phyloP scores from a whole-genome alignment of 805 yeast genomes.

The Cyberlindnera veronae region DNA sequence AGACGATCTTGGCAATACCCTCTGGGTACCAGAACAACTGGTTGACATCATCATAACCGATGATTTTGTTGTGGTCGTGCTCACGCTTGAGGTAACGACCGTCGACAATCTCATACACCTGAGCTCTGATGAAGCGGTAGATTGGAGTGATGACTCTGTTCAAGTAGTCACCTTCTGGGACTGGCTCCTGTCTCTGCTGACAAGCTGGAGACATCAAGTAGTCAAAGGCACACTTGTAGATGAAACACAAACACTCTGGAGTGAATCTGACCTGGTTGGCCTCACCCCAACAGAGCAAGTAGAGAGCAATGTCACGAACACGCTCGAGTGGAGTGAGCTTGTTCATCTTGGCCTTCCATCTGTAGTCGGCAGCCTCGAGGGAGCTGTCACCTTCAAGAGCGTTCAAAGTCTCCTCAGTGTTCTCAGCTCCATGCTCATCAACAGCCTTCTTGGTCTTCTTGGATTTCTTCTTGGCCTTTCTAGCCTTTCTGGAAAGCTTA shows the following conservation, averaged over 20 bases:
- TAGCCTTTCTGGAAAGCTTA: constrained; percentile 71
- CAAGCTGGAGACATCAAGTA: constrained; percentile 86
- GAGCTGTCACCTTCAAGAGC: constrained; percentile 83
- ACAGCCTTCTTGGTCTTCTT: constrained; percentile 71
- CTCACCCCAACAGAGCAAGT: constrained; percentile 83
- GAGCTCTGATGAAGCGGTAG: constrained; percentile 73
- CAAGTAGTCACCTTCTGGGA: constrained; percentile 85
- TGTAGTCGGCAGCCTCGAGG: constrained; percentile 72
- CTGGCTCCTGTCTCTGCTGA: constrained; percentile 80
- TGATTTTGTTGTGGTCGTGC: constrained; percentile 73
- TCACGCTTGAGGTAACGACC: constrained; percentile 85
- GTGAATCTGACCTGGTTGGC: constrained; percentile 94
- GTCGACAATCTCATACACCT: constrained; percentile 76
- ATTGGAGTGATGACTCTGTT: constrained; percentile 91
- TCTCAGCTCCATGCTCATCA: constrained; percentile 57
- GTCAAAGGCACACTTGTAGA: constrained; percentile 92
- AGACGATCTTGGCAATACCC: constrained; percentile 88
- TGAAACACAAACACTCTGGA: constrained; percentile 84
- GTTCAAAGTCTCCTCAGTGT: constrained; percentile 52
- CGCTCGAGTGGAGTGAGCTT: constrained; percentile 68
- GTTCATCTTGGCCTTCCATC: constrained; percentile 85
- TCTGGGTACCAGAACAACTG: constrained; percentile 99
- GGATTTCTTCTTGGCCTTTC: constrained; percentile 77
- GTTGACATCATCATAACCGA: constrained; percentile 97
- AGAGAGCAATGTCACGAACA: constrained; percentile 74